Conservation (phyloP, 2,329 filamentous ascomycete species). For the Albophoma yamanashiensis region DNA sequence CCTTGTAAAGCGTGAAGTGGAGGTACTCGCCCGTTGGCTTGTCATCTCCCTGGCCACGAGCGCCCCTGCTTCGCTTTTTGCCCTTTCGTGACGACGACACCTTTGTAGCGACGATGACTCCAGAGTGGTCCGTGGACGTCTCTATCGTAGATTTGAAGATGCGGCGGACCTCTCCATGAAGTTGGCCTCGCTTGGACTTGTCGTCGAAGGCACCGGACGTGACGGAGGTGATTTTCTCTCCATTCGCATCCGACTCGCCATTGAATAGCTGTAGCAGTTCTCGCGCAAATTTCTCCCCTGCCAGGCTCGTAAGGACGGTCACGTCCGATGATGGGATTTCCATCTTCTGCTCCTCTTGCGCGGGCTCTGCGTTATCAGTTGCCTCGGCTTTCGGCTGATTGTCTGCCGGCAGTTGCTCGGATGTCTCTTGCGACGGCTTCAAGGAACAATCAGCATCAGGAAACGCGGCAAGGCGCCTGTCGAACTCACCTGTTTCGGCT, state of each 20-base stretch:
- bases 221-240: conserved; percentile 19
- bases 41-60: conserved; percentile 15
- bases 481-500: conserved; percentile 6
- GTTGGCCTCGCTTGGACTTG: conserved; percentile 30
- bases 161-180: conserved; percentile 58
- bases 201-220: conserved; percentile 32
- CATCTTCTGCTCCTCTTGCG: conserved; percentile 4
- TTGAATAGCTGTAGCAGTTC: conserved; percentile 31
- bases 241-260: conserved; percentile 18
- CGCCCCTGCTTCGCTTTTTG: conserved; percentile 16
- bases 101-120: conserved; percentile 56
- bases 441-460: neutral
- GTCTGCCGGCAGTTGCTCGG: neutral
- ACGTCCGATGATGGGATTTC: conserved; percentile 22
- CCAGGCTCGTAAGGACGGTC: conserved; percentile 24
- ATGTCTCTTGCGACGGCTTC: neutral
- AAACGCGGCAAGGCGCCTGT: neutral
- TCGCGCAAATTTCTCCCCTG: conserved; percentile 27
- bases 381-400: conserved; percentile 7
- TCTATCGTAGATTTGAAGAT: conserved; percentile 73
- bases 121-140: conserved; percentile 50
- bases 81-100: conserved; percentile 34
- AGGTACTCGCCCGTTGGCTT: conserved; percentile 58
- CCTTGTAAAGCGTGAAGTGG: conserved; percentile 90
- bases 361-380: conserved; percentile 8